Conservation (phyloP, 257 asterid species). For the Solanum bulbocastanum region DNA sequence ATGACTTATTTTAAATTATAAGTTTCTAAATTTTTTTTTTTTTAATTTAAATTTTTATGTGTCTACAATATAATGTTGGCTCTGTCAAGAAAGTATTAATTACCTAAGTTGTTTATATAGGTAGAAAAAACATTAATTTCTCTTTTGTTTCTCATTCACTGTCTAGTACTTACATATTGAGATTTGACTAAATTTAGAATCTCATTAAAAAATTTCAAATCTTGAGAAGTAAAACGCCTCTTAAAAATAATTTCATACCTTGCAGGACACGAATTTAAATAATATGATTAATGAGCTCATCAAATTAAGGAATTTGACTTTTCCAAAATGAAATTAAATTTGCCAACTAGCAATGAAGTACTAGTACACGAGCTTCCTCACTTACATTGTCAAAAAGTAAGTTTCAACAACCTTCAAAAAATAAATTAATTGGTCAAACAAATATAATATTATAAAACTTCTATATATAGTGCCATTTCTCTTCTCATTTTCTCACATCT, state of each 20-base stretch:
- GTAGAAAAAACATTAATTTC: background rate
- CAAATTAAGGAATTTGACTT: background rate
- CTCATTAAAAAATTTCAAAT: accelerated
- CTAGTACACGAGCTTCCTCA: conserved; percentile 18
- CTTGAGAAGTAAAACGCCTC: accelerated
- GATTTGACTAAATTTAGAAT: accelerated
- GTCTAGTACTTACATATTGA: background rate
- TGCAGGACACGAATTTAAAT: accelerated
- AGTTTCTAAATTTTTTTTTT: background rate
- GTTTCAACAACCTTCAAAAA: background rate
- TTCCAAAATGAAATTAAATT: background rate
- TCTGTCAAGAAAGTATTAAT: background rate
- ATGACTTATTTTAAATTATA: background rate
- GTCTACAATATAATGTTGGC: background rate
- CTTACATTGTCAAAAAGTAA: conserved; percentile 1
- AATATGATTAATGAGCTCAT: background rate
- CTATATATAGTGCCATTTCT: conserved; percentile 10
- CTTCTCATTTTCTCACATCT: background rate
- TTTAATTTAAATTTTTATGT: background rate
- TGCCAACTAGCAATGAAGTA: background rate
- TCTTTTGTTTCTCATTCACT: background rate
- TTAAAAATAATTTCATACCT: background rate
- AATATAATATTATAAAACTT: conserved; percentile 9
- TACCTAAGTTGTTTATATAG: too few species aligned
- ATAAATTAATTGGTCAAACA: conserved; percentile 19